Percentiles rank a stretch among this genome's conserved stretches.
Evolutionary conservation across 2,329 filamentous ascomycete genomes (phyloP).

Genomic region (Claviceps fusiformis): DNA sequence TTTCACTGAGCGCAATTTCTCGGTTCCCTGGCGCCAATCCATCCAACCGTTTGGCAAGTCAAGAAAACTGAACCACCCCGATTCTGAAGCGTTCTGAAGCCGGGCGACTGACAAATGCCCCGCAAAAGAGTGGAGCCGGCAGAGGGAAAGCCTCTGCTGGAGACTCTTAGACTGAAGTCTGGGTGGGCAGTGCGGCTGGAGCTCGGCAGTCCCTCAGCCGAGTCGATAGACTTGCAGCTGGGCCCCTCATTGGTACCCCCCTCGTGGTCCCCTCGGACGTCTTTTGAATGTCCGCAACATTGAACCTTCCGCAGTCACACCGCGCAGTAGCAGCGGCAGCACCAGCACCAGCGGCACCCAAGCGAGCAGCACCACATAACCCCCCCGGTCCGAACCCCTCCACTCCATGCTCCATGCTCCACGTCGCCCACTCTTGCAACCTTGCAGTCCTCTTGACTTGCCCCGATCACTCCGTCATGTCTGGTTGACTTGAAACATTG

Average conservation of each 20-base stretch:
- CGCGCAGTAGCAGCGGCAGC: not conserved
- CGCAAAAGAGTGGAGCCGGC: not conserved
- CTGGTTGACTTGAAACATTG: not conserved
- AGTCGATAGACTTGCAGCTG: too few relatives aligned
- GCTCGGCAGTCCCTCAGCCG: not conserved
- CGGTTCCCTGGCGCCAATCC: not conserved
- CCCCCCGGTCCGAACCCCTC: too few relatives aligned
- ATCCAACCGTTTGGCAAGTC: too few relatives aligned
- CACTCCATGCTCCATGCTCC: too few relatives aligned
- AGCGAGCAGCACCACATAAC: too few relatives aligned
- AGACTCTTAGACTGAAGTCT: too few relatives aligned
- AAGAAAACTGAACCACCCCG: too few relatives aligned
- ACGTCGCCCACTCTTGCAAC: not conserved
- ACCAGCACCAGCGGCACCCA: too few relatives aligned
- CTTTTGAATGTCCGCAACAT: too few relatives aligned
- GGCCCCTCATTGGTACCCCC: too few relatives aligned
- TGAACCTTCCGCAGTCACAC: not conserved
- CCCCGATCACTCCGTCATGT: not conserved
- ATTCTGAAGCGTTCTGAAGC: not conserved
- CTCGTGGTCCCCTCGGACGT: too few relatives aligned
- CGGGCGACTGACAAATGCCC: too few relatives aligned
- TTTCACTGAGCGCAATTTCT: not conserved
- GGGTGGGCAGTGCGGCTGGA: not conserved
- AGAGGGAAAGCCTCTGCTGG: not conserved
- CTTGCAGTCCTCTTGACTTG: not conserved